Percentiles rank a stretch among this genome's conserved stretches.
Evolutionary conservation across 2,329 filamentous ascomycete species (phyloP).

Genomic region (Verticillium longisporum): DNA sequence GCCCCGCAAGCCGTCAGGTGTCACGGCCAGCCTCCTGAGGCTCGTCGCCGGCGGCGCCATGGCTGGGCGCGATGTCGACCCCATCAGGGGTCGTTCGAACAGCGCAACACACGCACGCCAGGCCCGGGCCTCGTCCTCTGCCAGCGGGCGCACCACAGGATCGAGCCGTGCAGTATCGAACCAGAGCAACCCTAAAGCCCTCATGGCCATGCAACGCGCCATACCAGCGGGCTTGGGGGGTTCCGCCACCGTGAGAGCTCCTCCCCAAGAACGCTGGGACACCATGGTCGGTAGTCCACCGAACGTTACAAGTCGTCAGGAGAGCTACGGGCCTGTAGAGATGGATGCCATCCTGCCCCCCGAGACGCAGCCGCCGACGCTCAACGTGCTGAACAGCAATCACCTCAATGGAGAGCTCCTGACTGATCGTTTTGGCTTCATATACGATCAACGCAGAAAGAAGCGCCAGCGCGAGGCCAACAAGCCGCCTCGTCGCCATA

Average conservation of each 20-base stretch:
- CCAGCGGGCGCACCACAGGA: conserved; percentile 36
- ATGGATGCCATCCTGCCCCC: conserved; percentile 85
- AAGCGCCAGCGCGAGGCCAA: conserved; percentile 57
- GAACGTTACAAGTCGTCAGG: conserved; percentile 29
- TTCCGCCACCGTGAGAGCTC: conserved; percentile 26
- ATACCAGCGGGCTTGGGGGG: conserved; percentile 13
- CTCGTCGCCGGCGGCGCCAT: conserved; percentile 52
- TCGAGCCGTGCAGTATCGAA: conserved; percentile 39
- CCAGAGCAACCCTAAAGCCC: conserved; percentile 44
- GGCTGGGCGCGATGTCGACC: conserved; percentile 28
- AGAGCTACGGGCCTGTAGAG: conserved; percentile 76
- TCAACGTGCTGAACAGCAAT: conserved; percentile 67
- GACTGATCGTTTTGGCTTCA: conserved; percentile 86
- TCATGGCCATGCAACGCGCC: conserved; percentile 52
- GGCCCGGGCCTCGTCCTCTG: conserved; percentile 36
- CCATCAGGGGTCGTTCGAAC: conserved; percentile 41
- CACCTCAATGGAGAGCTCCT: conserved; percentile 65
- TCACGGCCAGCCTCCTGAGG: conserved; percentile 39
- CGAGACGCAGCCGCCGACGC: conserved; percentile 74
- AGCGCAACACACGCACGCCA: conserved; percentile 36
- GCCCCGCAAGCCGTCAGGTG: conserved; percentile 36
- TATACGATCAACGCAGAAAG: conserved; percentile 84
- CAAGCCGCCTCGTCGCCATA: conserved; percentile 44
- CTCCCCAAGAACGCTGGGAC: conserved; percentile 41
- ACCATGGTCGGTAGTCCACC: conserved; percentile 45